phyloP scores from a whole-genome alignment of 2,329 filamentous ascomycete genomes.

The Paracamarosporium sp. region DNA sequence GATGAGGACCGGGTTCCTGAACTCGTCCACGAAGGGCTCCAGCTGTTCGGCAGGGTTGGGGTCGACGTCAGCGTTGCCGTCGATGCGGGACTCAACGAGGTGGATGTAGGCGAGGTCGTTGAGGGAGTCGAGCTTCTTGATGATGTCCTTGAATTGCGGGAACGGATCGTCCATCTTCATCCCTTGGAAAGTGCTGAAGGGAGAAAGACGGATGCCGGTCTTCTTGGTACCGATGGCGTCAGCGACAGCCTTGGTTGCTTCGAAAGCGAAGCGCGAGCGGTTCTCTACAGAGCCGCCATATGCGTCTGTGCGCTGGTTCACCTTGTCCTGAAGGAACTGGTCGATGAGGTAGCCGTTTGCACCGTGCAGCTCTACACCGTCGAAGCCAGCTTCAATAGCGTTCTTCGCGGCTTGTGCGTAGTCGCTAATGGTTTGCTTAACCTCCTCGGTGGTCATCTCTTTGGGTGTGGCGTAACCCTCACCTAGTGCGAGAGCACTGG shows the following conservation, averaged over 20 bases:
- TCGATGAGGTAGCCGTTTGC: conserved; percentile 73
- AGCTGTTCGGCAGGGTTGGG: conserved; percentile 21
- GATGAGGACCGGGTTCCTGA: conserved; percentile 42
- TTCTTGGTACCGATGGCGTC: conserved; percentile 62
- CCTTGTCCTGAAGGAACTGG: conserved; percentile 68
- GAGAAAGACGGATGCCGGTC: conserved; percentile 66
- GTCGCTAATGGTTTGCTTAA: conserved; percentile 44
- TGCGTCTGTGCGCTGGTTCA: conserved; percentile 61
- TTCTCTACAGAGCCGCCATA: conserved; percentile 60
- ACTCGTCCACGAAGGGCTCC: conserved; percentile 32
- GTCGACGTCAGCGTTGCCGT: conserved; percentile 49
- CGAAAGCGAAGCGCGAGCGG: conserved; percentile 60
- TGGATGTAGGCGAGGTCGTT: conserved; percentile 56
- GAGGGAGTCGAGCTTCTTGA: conserved; percentile 58
- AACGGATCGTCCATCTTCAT: conserved; percentile 69
- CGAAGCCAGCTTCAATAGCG: conserved; percentile 61
- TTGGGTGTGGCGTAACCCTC: conserved; percentile 54
- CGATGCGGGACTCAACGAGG: conserved; percentile 64
- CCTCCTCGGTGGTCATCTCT: conserved; percentile 49
- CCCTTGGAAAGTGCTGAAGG: conserved; percentile 67
- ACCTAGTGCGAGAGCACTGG: conserved; percentile 37
- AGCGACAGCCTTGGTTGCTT: conserved; percentile 60
- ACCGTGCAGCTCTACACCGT: conserved; percentile 64
- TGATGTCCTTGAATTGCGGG: conserved; percentile 68
- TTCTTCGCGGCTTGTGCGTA: conserved; percentile 54